A percentile compares a stretch with the other conserved stretches of the same genome.
Evolutionary conservation across 257 asterid species (phyloP).

Genomic region (Solanum acaule): DNA sequence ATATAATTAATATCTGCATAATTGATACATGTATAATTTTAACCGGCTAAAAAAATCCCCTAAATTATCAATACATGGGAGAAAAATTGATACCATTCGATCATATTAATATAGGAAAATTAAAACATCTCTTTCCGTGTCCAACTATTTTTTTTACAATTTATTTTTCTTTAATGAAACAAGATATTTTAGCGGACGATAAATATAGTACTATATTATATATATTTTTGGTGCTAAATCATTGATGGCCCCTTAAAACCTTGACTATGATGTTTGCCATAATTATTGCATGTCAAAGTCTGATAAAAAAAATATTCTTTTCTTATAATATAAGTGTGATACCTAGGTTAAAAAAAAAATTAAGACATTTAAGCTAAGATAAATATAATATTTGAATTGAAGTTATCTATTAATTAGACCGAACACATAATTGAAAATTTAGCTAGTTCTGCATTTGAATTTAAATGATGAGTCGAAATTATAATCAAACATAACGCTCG

Average conservation of each 20-base stretch:
- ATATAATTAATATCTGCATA: too few species aligned
- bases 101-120: not conserved
- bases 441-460: too few species aligned
- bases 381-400: too few species aligned
- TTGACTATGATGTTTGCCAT: not conserved
- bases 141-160: not conserved
- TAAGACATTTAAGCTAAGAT: not conserved
- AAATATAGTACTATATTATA: not conserved
- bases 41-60: not conserved
- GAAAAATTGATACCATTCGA: not conserved
- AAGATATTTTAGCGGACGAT: not conserved
- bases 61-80: not conserved
- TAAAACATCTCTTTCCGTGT: not conserved
- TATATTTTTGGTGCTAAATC: not conserved
- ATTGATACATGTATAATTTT: too few species aligned
- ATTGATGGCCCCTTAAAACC: not conserved
- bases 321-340: not conserved
- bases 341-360: not conserved
- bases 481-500: too few species aligned
- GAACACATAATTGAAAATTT: too few species aligned
- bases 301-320: not conserved
- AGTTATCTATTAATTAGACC: too few species aligned
- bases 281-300: not conserved
- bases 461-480: too few species aligned
- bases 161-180: not conserved